A percentile compares a stretch with the other conserved stretches of the same genome.
These are phyloP conservation scores for Nitzschia putrida DNA, from an alignment of 108 stramenopile genomes.

Conservation along the genomic window DNA sequence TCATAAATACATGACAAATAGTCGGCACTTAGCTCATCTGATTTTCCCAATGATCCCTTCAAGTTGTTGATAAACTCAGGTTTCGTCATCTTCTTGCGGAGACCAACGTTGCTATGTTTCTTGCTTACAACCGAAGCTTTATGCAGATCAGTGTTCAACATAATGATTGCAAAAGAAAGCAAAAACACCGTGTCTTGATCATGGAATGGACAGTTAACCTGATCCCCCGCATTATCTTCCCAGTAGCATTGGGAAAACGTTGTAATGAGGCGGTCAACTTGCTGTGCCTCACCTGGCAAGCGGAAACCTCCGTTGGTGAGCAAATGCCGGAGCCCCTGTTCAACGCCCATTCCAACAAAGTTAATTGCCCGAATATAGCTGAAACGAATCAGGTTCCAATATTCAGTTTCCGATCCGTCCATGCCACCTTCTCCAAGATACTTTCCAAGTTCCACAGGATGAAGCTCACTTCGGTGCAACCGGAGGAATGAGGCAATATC, in stretches of 20 bases:
- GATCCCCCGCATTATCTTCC: slow-evolving; percentile 93
- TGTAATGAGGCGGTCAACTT: slow-evolving; percentile 88
- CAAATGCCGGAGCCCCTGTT: slow-evolving; percentile 87
- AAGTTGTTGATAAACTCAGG: slow-evolving; percentile 88
- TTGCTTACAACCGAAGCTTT: slow-evolving; percentile 36
- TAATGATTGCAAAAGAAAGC: slow-evolving; percentile 94
- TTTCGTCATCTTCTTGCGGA: slow-evolving; percentile 84
- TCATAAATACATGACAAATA: slow-evolving; percentile 82
- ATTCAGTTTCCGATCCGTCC: slow-evolving; percentile 74
- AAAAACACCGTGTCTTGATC: slow-evolving; percentile 91
- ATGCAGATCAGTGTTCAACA: slow-evolving; percentile 98
- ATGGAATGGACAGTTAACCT: slow-evolving; percentile 74
- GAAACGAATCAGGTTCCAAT: slow-evolving; percentile 89
- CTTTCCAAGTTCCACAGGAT: slow-evolving; percentile 83
- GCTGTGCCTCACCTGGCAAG: slow-evolving; percentile 96
- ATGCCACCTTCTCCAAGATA: slow-evolving; percentile 88
- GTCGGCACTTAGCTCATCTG: slow-evolving; percentile 62
- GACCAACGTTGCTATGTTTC: slow-evolving; percentile 34
- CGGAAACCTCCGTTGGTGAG: slow-evolving; percentile 92
- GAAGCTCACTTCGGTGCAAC: slow-evolving; percentile 76
- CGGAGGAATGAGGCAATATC: slow-evolving; percentile 88
- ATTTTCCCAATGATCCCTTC: slow-evolving; percentile 65
- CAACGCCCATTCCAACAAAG: slow-evolving; percentile 94
- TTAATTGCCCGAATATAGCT: slow-evolving; percentile 82
- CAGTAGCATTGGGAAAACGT: slow-evolving; percentile 94